Conservation (phyloP, 352 stramenopile species). For the Pythium vanterpoolii region DNA sequence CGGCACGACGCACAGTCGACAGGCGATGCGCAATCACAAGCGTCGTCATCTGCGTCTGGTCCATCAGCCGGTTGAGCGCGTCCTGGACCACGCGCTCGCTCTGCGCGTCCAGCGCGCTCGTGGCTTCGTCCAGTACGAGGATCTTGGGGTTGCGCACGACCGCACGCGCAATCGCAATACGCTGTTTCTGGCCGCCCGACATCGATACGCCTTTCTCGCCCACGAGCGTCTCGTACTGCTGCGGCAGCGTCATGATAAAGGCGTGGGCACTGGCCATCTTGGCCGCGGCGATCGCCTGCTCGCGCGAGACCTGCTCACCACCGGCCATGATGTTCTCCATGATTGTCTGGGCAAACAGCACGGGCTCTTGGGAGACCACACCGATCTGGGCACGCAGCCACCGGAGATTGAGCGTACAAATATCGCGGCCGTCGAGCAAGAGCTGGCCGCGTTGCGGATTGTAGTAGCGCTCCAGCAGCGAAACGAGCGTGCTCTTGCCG, state of each 20-base stretch:
- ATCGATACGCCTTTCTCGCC: slow-evolving; percentile 4
- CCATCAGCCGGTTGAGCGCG: slow-evolving; percentile 31
- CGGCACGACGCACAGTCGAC: not conserved
- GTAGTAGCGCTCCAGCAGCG: slow-evolving; percentile 85
- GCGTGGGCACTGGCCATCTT: not conserved
- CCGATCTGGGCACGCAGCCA: slow-evolving; percentile 3
- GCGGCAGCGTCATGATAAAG: slow-evolving; percentile 6
- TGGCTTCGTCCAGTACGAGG: slow-evolving; percentile 9
- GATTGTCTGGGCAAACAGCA: slow-evolving; percentile 6
- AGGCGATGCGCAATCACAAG: slow-evolving; percentile 37
- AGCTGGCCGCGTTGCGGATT: slow-evolving; percentile 58
- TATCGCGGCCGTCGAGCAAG: slow-evolving; percentile 58
- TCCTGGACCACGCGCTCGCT: slow-evolving; percentile 8
- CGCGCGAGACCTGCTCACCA: not conserved
- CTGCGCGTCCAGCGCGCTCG: slow-evolving; percentile 2
- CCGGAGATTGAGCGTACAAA: slow-evolving; percentile 52
- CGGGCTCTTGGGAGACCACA: slow-evolving; percentile 4
- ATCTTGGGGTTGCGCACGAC: slow-evolving; percentile 4
- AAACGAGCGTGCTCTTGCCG: slow-evolving; percentile 41
- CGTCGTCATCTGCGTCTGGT: slow-evolving; percentile 45
- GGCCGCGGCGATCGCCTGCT: not conserved
- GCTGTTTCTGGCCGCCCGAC: slow-evolving; percentile 59
- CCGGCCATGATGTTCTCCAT: not conserved
- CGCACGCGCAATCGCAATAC: slow-evolving; percentile 89
- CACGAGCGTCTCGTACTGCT: slow-evolving; percentile 14